Evolutionary conservation across 73 alveolate species (phyloP), one percentile per base, ranked within the genome.

Genomic region (Paramecium primaurelia): DNA sequence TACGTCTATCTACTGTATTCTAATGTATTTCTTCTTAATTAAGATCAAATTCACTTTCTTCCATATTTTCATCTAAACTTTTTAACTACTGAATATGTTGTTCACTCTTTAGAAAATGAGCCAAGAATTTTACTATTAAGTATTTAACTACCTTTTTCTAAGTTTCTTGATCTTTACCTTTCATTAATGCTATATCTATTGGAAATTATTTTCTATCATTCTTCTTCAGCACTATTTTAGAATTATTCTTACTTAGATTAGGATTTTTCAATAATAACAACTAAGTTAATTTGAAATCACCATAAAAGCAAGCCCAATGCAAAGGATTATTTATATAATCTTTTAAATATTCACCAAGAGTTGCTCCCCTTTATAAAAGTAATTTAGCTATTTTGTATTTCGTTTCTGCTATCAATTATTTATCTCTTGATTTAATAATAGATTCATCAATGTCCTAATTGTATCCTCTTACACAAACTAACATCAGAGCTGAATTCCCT

Each of bases 391-490:
- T 64, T 64, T 34, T 25, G 28, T 32, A 64, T 34, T 64, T 64
- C 30, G 49, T 64, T 12, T 64, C 47, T 32, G 42, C 84, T 32
- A 64, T 28, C 84, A 25, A 28, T 26, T 54, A 20, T 34, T 18
- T 54, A 20, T 54, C 69, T 22, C 69, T 54, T 6, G 30, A 8
- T 54, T 18, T 54, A 54, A 54, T 54, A 54, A 11, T 32, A 25
- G 42, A 64, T 64, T 32, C 42, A 64, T 64, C 84, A 64, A 32
- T 64, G 30, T 64, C 84, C 30, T 28, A 64, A 64, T 64, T 64
- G 9, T 64, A 64, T 64, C 84, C 84, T 64, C 84, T 64, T 64
- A 64, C 84, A 64, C 84, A 64, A 28, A 64, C 84, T n/a, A 64
- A 64, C 84, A 64, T 26, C 30, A 64, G 51, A 64, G 84, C 84